These are phyloP conservation scores for Jatropha podagrica DNA, from an alignment of 441 rosid species.

Conservation along the genomic window DNA sequence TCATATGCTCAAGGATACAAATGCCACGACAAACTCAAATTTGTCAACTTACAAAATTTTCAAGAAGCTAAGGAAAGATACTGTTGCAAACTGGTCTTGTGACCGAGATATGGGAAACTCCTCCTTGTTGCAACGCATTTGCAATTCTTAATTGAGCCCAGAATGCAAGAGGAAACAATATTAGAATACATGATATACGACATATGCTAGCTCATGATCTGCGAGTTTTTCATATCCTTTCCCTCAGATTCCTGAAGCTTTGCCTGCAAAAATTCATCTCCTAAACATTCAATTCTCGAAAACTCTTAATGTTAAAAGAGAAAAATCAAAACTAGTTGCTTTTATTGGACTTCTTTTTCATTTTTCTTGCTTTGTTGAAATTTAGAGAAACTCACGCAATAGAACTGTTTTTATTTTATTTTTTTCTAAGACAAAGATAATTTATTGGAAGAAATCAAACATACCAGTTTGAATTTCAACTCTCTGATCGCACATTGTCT, in stretches of 20 bases:
- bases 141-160: neutral
- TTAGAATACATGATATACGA: neutral
- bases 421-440: neutral
- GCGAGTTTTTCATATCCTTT: constrained; percentile 10
- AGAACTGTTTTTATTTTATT: neutral
- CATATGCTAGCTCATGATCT: neutral
- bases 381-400: neutral
- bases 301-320: neutral
- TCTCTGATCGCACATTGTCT: constrained; percentile 47
- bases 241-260: constrained; percentile 24
- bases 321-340: neutral
- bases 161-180: neutral
- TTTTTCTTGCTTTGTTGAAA: neutral
- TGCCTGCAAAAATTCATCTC: constrained; percentile 28
- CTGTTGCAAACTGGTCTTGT: constrained; percentile 1
- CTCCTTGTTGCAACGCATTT: neutral
- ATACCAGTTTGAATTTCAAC: constrained; percentile 55
- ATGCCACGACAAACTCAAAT: neutral
- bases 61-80: constrained; percentile 7
- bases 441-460: neutral
- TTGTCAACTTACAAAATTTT: neutral
- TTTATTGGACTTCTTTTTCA: neutral
- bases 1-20: neutral
- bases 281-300: neutral
- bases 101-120: neutral